Evolutionary conservation across 176 grass and related monocot species (phyloP).

Genomic region (Paspalum notatum): DNA sequence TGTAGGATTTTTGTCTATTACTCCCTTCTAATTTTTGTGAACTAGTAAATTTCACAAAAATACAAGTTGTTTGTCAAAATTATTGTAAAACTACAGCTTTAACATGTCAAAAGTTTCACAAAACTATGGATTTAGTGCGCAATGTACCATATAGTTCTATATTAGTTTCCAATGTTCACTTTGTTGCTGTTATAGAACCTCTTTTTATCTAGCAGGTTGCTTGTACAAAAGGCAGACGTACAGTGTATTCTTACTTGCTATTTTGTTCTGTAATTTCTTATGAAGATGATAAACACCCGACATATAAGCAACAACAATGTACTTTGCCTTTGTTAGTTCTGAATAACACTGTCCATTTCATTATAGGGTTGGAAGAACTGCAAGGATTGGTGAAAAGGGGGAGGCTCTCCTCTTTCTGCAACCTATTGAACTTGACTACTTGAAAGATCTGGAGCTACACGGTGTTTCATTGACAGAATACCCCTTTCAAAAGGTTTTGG

Average conservation of each 20-base stretch:
- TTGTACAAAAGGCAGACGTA: neutral
- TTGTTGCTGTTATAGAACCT: neutral
- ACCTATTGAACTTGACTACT: constrained; percentile 87
- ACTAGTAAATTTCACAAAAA: neutral
- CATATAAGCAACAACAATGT: constrained; percentile 5
- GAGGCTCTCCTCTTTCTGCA: constrained; percentile 95
- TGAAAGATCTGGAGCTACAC: constrained; percentile 80
- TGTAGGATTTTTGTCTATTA: constrained; percentile 33
- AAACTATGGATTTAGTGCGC: neutral
- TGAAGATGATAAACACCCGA: neutral
- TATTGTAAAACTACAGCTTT: neutral
- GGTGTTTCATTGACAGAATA: constrained; percentile 81
- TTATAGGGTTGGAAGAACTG: constrained; percentile 92
- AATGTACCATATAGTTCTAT: neutral
- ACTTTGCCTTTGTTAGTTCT: neutral
- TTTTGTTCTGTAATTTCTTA: neutral
- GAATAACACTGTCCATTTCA: neutral
- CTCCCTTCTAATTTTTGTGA: neutral
- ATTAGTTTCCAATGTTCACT: constrained; percentile 11
- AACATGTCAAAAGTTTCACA: neutral
- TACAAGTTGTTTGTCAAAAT: neutral
- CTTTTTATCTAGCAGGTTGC: neutral
- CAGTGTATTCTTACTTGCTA: neutral
- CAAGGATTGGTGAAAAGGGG: constrained; percentile 85
- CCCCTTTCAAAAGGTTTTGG: constrained; percentile 79